A percentile compares a stretch with the other conserved stretches of the same genome.
These are phyloP conservation scores for Sanghuangporus sanghuang DNA, from an alignment of 1,284 basidiomycete species.

Conservation along the genomic window DNA sequence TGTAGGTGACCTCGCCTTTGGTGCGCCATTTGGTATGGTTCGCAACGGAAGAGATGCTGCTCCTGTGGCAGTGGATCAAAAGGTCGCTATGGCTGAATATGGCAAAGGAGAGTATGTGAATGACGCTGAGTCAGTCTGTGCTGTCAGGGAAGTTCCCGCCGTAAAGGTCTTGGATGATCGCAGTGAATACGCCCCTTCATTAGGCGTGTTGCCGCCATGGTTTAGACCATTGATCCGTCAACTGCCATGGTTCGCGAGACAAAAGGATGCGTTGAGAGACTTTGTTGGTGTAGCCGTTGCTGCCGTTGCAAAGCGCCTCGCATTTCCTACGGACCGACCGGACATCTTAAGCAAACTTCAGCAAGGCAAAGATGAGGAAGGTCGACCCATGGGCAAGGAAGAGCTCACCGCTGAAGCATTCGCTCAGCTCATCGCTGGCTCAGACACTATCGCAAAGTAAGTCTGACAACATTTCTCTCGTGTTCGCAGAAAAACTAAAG, in stretches of 20 bases:
- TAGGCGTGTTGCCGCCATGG: slow-evolving; percentile 74
- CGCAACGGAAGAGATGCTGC: slow-evolving; percentile 66
- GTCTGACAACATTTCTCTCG: neutral
- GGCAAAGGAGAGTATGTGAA: slow-evolving; percentile 27
- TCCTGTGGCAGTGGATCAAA: slow-evolving; percentile 45
- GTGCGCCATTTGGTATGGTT: slow-evolving; percentile 87
- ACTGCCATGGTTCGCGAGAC: slow-evolving; percentile 71
- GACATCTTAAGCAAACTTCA: slow-evolving; percentile 15
- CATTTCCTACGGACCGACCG: slow-evolving; percentile 8
- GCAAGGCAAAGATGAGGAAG: slow-evolving; percentile 40
- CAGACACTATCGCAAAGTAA: slow-evolving; percentile 33
- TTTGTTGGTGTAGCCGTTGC: slow-evolving; percentile 75
- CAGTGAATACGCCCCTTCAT: slow-evolving; percentile 81
- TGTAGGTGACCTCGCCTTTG: slow-evolving; percentile 75
- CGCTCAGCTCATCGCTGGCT: slow-evolving; percentile 44
- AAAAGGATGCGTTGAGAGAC: slow-evolving; percentile 31
- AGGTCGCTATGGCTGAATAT: slow-evolving; percentile 52
- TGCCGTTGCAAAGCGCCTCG: slow-evolving; percentile 30
- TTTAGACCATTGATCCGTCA: slow-evolving; percentile 63
- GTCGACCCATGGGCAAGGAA: slow-evolving; percentile 39
- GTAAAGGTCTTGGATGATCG: slow-evolving; percentile 86
- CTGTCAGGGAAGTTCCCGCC: slow-evolving; percentile 44
- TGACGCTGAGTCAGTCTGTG: neutral
- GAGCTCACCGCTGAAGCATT: slow-evolving; percentile 47
- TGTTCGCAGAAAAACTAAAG: neutral